Base-by-base conservation (phyloP, 176 grass and related monocot species). In the Ensete glaucum region DNA sequence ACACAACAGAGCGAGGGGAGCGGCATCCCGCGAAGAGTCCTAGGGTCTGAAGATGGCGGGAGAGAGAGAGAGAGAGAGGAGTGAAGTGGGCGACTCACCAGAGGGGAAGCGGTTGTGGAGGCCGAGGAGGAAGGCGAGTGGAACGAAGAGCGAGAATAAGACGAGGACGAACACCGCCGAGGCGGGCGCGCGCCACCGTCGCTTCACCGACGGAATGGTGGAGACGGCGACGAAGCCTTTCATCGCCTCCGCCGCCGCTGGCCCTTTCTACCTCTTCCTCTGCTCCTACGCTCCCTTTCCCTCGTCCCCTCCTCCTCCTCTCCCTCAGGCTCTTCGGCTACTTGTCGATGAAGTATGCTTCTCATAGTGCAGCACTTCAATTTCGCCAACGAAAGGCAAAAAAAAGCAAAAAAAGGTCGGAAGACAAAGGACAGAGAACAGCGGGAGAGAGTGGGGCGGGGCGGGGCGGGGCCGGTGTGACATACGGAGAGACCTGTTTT, bases 121-220 rank as follows among this genome's bases (percentile, higher is more conserved):
- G 67, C 74, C 85, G 72, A 96, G 76, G 60, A 96, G 85, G 83
- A 88, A 92, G 69, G 69, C 85, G 64, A 92, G 84, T 1, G 87
- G 87, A 11, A 89, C 87, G 20, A 96, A 85, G 53, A 88, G 59
- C 23, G 93, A 96, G 78, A 81, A 88, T 78, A 92, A 52, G 63
- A 96, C 89, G 2, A 92, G 79, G 52, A 77, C 85, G 53, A 88
- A 83, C 67, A 92, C 93, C 2, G 83, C 87, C 11, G 78, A 76
- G 1, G 89, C 87, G 6, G 85, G 84, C 17, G 58, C 81, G 3
- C 34, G 79, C 78, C 92, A 92, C 1, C 89, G 82, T 63, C 93
- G 85, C 83, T 92, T 96, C 54, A 83, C 65, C 17, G 76, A 26
- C 65, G 76, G 19, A 25, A 52, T 23, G 5, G 64, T 34, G 17